Base-by-base conservation (phyloP, 306 rosid genomes). In the Quercus bicolor region DNA sequence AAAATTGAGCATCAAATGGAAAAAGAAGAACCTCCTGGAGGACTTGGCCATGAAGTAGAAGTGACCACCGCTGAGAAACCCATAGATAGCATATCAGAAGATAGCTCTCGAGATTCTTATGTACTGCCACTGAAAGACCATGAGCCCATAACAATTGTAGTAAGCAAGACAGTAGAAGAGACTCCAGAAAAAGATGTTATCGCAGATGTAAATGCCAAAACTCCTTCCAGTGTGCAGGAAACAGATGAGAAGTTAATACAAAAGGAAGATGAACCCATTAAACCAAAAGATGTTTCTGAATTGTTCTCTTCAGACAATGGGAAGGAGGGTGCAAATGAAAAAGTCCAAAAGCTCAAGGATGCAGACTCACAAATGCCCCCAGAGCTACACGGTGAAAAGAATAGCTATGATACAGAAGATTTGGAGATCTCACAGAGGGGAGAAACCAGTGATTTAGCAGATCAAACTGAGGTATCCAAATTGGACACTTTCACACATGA, bases 271-370 rank as follows among this genome's bases (percentile, higher is more conserved):
- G 72, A 52, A 15, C 33, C 53, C 70, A 18, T 31, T 23, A 60
- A 6, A 43, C 31, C 72, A 2, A 29, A 37, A 69, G 77, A 74
- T 16, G 57, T 23, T 55, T 24, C 52, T 20, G 5, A 13, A 21
- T 20, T 76, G 64, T 74, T 21, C 71, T 71, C 81, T 40, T 31
- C 6, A 54, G 81, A 56, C 56, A 57, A 51, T 14, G 78, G 40
- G 77, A 69, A 74, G 33, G 75, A 68, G 5, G 28, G 12, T 53
- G 68, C 71, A 61, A 56, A 37, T 61, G 81, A 45, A 79, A 80
- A 74, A 75, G 55, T 26, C 52, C 77, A 53, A 75, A 64, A 70
- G 73, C 78, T 53, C 10, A 57, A 28, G 15, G 78, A 75, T 31
- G 57, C 34, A 37, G 79, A 72, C 69, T 70, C 40, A 51, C 65